Base-by-base conservation (phyloP, 1,139 yeast genomes). In the Chernovozyma aurita region DNA sequence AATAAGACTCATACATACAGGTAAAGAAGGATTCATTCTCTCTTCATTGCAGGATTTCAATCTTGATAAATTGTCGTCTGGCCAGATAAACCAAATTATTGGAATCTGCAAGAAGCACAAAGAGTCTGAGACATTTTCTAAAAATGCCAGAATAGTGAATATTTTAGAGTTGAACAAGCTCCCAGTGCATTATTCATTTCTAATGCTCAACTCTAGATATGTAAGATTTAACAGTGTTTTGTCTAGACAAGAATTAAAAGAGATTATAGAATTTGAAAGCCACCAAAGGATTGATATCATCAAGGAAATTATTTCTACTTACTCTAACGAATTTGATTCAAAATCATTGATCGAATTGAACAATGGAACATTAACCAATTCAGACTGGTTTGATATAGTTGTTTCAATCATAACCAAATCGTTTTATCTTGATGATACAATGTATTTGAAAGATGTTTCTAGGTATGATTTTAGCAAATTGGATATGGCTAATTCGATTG, bases 341-440 rank as follows among this genome's bases (percentile, higher is more conserved):
- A 49, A 50, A 32, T 32, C 40, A 1, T 38, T 62, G 3, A 24
- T 44, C 16, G 61, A 61, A 4, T 57, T 59, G 33, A 53, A 53
- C 30, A 37, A 32, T 4, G 27, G 28, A 1, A 24, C 18, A 0
- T 40, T 41, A 2, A 51, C 50, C 22, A 20, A 37, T 15, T 34
- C 52, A 33, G 80, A 73, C 40, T 70, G 75, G 73, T 70, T 66
- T 48, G 85, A 78, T 42, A 45, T 65, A 25, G 47, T 72, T 2
- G 51, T 71, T 0, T 63, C 76, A 33, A 40, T 52, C 0, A 42
- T 77, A 2, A 64, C 81, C 1, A 63, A 65, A 27, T 62, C 82
- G 0, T 78, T 69, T 42, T 67, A 63, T 41, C 47, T 52, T 24
- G 73, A 69, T 35, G 70, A 67, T 18, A 56, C 54, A 7, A 49